These are phyloP conservation scores for Blastobotrys indianensis DNA, from an alignment of 1,139 yeast species.

Conservation along the genomic window DNA sequence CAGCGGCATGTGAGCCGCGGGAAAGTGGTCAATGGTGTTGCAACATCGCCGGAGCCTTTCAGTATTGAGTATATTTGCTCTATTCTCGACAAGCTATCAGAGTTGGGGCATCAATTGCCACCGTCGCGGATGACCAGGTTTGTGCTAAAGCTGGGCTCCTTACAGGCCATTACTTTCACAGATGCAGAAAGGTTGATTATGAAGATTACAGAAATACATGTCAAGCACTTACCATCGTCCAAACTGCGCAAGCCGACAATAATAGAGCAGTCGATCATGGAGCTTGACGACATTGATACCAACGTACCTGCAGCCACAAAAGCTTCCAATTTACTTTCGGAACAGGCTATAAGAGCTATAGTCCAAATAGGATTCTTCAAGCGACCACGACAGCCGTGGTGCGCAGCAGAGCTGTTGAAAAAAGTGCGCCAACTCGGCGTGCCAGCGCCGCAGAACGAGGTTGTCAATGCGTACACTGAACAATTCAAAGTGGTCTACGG, in stretches of 20 bases:
- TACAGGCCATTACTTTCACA: conserved; percentile 2
- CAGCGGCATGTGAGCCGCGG: background rate
- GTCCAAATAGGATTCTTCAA: conserved; percentile 8
- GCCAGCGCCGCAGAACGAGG: conserved; percentile 3
- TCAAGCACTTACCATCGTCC: background rate
- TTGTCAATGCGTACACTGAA: conserved; percentile 6
- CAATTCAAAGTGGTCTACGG: conserved; percentile 5
- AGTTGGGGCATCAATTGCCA: background rate
- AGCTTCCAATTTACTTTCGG: background rate
- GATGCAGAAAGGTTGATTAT: background rate
- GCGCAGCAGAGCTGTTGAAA: conserved; percentile 5
- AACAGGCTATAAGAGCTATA: background rate
- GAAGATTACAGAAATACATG: background rate
- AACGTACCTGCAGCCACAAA: background rate
- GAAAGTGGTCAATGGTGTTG: background rate
- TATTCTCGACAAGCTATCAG: background rate
- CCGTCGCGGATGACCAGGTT: background rate
- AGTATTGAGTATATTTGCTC: conserved; percentile 3
- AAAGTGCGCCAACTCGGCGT: conserved; percentile 10
- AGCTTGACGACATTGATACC: background rate
- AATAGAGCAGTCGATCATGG: background rate
- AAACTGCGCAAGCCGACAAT: conserved; percentile 3
- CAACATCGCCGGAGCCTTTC: conserved; percentile 1
- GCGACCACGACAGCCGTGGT: conserved; percentile 12
- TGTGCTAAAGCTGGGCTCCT: background rate